Percentiles rank a stretch among this genome's conserved stretches.
Conservation (phyloP, 2,329 filamentous ascomycete species). For the Stylonectria norvegica region DNA sequence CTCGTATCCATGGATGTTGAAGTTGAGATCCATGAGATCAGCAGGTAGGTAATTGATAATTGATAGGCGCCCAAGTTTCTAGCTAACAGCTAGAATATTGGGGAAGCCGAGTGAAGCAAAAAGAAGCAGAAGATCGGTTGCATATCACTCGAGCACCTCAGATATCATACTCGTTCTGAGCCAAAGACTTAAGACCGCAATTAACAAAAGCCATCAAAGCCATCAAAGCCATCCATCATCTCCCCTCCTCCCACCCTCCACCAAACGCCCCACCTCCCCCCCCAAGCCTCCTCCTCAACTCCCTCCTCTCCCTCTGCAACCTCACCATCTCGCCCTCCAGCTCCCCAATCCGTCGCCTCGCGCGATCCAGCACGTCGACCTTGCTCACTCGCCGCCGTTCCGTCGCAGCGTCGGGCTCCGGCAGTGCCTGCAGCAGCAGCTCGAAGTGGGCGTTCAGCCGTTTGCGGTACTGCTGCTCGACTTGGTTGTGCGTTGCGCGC, state of each 20-base stretch:
- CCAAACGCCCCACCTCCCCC: not conserved
- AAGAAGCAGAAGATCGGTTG: too few species aligned
- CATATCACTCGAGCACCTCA: too few species aligned
- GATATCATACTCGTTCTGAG: too few species aligned
- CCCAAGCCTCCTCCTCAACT: conserved; percentile 20
- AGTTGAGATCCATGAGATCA: too few species aligned
- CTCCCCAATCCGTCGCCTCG: conserved; percentile 38
- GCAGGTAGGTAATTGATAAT: too few species aligned
- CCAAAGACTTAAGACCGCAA: too few species aligned
- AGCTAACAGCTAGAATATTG: too few species aligned
- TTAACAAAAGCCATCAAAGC: too few species aligned
- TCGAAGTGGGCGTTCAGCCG: conserved; percentile 46
- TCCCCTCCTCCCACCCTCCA: not conserved
- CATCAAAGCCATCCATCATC: too few species aligned
- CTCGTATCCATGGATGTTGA: too few species aligned
- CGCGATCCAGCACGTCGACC: conserved; percentile 45
- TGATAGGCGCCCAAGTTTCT: too few species aligned
- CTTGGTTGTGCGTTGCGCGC: conserved; percentile 41
- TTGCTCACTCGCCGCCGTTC: conserved; percentile 39
- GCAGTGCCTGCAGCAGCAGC: conserved; percentile 39
- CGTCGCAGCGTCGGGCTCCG: conserved; percentile 24
- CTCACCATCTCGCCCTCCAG: conserved; percentile 37
- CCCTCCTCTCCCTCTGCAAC: conserved; percentile 36
- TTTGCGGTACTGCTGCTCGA: conserved; percentile 48
- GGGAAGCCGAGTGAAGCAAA: too few species aligned